Conservation (phyloP, 106 monocot species). For the Apostasia ramifera region DNA sequence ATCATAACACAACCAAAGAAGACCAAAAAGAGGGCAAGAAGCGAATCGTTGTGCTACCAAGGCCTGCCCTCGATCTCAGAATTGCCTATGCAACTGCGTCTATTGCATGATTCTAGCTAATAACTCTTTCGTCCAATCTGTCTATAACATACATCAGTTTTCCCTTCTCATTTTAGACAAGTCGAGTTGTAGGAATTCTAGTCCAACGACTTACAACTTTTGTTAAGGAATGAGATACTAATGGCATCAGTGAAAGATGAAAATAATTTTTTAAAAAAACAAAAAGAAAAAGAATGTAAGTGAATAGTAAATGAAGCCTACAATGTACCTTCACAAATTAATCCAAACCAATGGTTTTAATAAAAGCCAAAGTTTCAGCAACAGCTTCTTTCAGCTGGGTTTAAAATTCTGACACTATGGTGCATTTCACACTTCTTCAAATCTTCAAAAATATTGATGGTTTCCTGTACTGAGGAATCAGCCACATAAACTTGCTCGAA, state of each 20-base stretch:
- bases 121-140: slow-evolving; percentile 77
- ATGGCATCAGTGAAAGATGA: too few relatives aligned
- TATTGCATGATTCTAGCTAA: slow-evolving; percentile 78
- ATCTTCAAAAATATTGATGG: slow-evolving; percentile 51
- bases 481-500: slow-evolving; percentile 62
- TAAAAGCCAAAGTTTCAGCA: slow-evolving; percentile 71
- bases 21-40: too few relatives aligned
- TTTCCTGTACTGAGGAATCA: slow-evolving; percentile 45
- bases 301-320: too few relatives aligned
- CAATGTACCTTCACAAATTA: slow-evolving; percentile 83
- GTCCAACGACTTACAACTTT: slow-evolving; percentile 93
- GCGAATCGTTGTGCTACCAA: too few relatives aligned
- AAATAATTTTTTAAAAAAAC: too few relatives aligned
- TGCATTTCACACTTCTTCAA: slow-evolving; percentile 61
- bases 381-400: slow-evolving; percentile 38
- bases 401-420: slow-evolving; percentile 62
- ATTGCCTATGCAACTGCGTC: slow-evolving; percentile 83
- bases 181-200: slow-evolving; percentile 81
- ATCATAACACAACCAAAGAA: too few relatives aligned
- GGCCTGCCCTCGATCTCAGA: slow-evolving; percentile 83
- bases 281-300: too few relatives aligned
- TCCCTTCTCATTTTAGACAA: slow-evolving; percentile 91
- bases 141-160: slow-evolving; percentile 63
- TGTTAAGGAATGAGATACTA: too few relatives aligned
- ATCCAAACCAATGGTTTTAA: slow-evolving; percentile 77